Conservation (phyloP, 2,329 filamentous ascomycete genomes). For the Pseudopithomyces maydicus region DNA sequence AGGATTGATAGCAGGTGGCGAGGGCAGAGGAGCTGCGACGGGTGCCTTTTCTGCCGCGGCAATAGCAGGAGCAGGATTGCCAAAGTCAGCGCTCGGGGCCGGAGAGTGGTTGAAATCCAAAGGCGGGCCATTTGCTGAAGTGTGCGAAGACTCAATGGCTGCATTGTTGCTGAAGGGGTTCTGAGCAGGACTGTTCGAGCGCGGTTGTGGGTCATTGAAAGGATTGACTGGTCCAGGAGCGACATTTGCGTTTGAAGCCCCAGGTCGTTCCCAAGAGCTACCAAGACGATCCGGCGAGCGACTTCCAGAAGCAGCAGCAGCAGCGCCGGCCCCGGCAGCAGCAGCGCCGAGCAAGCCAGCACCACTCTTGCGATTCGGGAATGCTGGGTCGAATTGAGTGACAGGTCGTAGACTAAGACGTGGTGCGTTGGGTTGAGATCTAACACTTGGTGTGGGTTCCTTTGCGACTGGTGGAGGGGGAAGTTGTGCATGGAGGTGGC, state of each 20-base stretch:
- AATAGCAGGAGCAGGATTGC: slow-evolving; percentile 46
- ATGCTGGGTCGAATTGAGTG: slow-evolving; percentile 78
- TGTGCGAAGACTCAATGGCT: slow-evolving; percentile 42
- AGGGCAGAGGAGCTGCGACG: slow-evolving; percentile 39
- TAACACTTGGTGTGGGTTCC: slow-evolving; percentile 40
- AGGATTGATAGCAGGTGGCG: slow-evolving; percentile 58
- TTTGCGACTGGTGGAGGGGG: slow-evolving; percentile 30
- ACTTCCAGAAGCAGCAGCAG: slow-evolving; percentile 19
- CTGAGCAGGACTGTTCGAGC: slow-evolving; percentile 51
- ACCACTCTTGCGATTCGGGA: slow-evolving; percentile 52
- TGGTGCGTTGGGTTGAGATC: slow-evolving; percentile 59
- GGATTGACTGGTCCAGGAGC: slow-evolving; percentile 67
- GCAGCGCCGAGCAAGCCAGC: slow-evolving; percentile 42
- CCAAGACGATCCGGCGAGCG: slow-evolving; percentile 25
- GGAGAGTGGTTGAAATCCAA: slow-evolving; percentile 27
- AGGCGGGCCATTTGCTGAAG: slow-evolving; percentile 31
- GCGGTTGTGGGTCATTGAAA: slow-evolving; percentile 63
- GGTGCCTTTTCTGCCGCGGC: slow-evolving; percentile 49
- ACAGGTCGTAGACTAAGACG: slow-evolving; percentile 83
- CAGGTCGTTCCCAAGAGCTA: slow-evolving; percentile 48
- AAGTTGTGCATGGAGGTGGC: slow-evolving; percentile 29
- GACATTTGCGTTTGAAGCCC: slow-evolving; percentile 42
- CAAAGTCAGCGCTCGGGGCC: slow-evolving; percentile 31
- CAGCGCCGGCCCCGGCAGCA: slow-evolving; percentile 32
- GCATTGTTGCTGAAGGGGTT: slow-evolving; percentile 63